Percentiles rank a stretch among this genome's conserved stretches.
Evolutionary conservation across 352 stramenopile species (phyloP).

Genomic region (Phytophthora ramorum): DNA sequence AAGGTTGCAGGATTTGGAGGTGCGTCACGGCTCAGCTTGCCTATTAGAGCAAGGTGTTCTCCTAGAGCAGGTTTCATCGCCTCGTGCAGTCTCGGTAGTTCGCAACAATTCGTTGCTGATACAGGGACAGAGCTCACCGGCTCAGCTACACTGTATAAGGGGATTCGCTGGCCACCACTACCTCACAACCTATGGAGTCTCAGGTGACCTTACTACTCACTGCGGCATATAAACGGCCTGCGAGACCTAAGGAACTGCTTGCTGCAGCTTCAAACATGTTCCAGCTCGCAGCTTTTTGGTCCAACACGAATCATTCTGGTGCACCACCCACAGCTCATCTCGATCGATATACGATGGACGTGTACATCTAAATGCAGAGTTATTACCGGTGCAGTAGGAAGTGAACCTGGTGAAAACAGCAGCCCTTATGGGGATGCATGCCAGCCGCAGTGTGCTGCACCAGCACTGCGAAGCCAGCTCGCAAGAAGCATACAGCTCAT

Average conservation of each 20-base stretch:
- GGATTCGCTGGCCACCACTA: too few species aligned
- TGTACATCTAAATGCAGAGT: too few species aligned
- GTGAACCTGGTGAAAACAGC: not conserved
- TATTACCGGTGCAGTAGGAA: not conserved
- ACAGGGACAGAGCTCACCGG: not conserved
- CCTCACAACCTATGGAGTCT: too few species aligned
- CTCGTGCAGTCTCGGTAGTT: not conserved
- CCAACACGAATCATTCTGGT: not conserved
- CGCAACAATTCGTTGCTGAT: not conserved
- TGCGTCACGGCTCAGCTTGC: slow-evolving; percentile 9
- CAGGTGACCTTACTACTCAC: not conserved
- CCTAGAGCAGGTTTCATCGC: not conserved
- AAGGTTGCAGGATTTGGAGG: slow-evolving; percentile 1
- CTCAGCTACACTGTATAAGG: too few species aligned
- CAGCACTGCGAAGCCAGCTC: not conserved
- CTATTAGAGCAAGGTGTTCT: not conserved
- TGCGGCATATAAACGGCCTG: not conserved
- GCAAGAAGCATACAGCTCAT: not conserved
- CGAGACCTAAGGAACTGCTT: not conserved
- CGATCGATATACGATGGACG: not conserved
- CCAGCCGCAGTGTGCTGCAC: too few species aligned
- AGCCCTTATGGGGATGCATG: too few species aligned
- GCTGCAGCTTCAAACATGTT: not conserved
- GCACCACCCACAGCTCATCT: not conserved
- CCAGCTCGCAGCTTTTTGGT: too few species aligned